These are phyloP conservation scores for Leptomonas pyrrhocoris DNA, from an alignment of 208 protist species.

Conservation along the genomic window DNA sequence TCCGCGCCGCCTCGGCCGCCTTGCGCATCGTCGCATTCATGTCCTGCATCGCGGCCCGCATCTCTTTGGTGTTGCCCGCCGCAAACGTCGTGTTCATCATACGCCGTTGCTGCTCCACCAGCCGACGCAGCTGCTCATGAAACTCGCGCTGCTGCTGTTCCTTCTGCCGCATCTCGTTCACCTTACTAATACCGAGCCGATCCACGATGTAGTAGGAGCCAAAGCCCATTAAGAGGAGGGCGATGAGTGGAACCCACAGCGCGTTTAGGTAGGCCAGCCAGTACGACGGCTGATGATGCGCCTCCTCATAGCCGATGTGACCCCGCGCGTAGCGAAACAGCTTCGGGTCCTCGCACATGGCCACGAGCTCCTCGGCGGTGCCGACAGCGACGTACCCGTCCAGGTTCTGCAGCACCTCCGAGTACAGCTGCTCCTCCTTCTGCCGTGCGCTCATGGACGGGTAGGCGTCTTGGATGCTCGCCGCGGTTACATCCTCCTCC, in stretches of 20 bases:
- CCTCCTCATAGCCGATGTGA: conserved; percentile 71
- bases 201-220: conserved; percentile 21
- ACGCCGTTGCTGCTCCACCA: conserved; percentile 17
- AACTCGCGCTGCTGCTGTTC: conserved; percentile 8
- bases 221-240: conserved; percentile 34
- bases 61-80: neutral
- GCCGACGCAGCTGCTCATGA: conserved; percentile 10
- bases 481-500: neutral
- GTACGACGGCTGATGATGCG: conserved; percentile 32
- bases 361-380: conserved; percentile 47
- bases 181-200: conserved; percentile 19
- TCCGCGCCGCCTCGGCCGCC: conserved; percentile 31
- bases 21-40: conserved; percentile 20
- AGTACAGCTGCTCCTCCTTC: conserved; percentile 47
- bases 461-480: conserved; percentile 27
- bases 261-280: conserved; percentile 29
- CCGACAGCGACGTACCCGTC: conserved; percentile 51
- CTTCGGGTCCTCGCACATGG: conserved; percentile 55
- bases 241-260: conserved; percentile 46
- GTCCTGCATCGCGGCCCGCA: neutral
- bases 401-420: conserved; percentile 48
- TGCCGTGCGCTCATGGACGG: conserved; percentile 33
- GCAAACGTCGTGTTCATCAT: neutral
- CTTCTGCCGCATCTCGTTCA: conserved; percentile 11
- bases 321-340: conserved; percentile 41